Base-by-base conservation (phyloP, 2,329 filamentous ascomycete genomes). In the Madurella mycetomatis region DNA sequence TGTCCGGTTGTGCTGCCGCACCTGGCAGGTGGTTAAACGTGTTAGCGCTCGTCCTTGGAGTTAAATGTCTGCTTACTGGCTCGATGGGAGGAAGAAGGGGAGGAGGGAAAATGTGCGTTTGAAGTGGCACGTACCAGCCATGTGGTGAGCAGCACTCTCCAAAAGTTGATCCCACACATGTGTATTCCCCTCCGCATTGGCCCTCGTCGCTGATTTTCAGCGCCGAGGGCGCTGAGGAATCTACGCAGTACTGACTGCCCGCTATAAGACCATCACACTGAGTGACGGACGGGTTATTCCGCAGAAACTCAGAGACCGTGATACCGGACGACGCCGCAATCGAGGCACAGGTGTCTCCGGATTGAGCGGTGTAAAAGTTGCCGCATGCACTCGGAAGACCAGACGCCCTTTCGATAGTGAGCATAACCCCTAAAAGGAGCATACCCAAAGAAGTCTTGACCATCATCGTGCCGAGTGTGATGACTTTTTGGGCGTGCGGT, bases 321-420 rank as follows among this genome's bases (percentile, higher is more conserved):
- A 64, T 56, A 15, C 59, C 59, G 12, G 59, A 51, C 5, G 58
- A 54, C 3, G 37, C 16, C n/a, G 63, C 57, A 13, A 65, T 34
- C 1, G 59, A 59, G 9, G 54, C 60, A 44, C 63, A 65, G 7
- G 63, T 64, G 53, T 65, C 63, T 13, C 63, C 63, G 2, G 41
- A 5, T 16, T 56, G 55, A 30, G 60, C 62, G 1, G 54, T 59
- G 5, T 32, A 39, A 15, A 5, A 31, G 16, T 32, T 41, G 4
- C 18, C 25, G 15, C 47, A 49, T 2, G 18, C 19, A 9, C 19
- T 39, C 7, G 19, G 37, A 15, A 42, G 37, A 5, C 19, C 18
- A 13, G 15, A 19, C 11, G 9, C 40, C 3, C 39, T 16, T 25
- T 49, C 39, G 8, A 5, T 9, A 1, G 18, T 12, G 4, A 43